Percentiles rank a stretch among this genome's conserved stretches.
Evolutionary conservation across 441 rosid genomes (phyloP).

Genomic region (Bruguiera hainesii): DNA sequence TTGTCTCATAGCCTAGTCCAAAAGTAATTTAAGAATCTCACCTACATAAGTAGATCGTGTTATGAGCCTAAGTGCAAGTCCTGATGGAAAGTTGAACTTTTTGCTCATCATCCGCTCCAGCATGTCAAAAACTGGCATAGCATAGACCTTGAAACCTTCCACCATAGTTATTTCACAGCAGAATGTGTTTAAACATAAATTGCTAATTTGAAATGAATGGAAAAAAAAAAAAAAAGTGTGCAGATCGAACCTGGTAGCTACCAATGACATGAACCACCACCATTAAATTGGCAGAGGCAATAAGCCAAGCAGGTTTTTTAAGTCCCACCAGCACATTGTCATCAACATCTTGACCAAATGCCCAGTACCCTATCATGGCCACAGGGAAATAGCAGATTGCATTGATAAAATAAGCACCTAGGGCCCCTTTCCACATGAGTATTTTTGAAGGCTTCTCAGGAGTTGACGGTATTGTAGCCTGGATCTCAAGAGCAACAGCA

Average conservation of each 20-base stretch:
- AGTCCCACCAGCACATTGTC: constrained; percentile 74
- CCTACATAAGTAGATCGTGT: constrained; percentile 82
- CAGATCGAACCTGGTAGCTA: constrained; percentile 63
- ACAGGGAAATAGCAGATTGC: constrained; percentile 93
- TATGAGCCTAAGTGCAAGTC: constrained; percentile 51
- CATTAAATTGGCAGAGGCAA: constrained; percentile 88
- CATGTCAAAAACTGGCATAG: constrained; percentile 86
- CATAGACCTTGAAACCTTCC: constrained; percentile 48
- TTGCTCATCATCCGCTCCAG: constrained; percentile 59
- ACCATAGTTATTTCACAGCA: too few species aligned
- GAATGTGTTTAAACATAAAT: too few species aligned
- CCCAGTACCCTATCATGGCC: constrained; percentile 87
- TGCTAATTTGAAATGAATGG: too few species aligned
- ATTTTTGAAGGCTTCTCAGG: constrained; percentile 74
- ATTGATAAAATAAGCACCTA: constrained; percentile 75
- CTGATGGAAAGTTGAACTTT: constrained; percentile 52
- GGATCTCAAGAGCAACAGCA: constrained; percentile 88
- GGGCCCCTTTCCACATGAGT: constrained; percentile 91
- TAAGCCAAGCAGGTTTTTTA: constrained; percentile 74
- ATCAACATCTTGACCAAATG: constrained; percentile 77
- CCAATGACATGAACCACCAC: constrained; percentile 93
- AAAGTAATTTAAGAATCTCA: constrained; percentile 24
- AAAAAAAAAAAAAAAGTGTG: neutral
- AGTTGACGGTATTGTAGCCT: constrained; percentile 91
- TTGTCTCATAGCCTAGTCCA: too few species aligned